A percentile compares a stretch with the other conserved stretches of the same genome.
These are phyloP conservation scores for Ophiostoma pallidulum DNA, from an alignment of 2,329 filamentous ascomycete species.

Conservation along the genomic window DNA sequence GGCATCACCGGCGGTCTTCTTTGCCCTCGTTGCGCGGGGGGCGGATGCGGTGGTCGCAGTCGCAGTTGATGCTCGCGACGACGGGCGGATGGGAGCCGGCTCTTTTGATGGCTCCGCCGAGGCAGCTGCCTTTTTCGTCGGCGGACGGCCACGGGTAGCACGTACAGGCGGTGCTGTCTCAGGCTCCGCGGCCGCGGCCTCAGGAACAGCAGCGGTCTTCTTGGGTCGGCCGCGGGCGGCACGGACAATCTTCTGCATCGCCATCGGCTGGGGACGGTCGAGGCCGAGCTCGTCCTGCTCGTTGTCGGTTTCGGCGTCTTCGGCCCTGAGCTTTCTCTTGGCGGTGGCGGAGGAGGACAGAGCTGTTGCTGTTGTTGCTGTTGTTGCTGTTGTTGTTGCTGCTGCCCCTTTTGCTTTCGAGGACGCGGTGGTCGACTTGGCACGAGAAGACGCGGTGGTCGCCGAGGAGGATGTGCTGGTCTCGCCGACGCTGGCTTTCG, in stretches of 20 bases:
- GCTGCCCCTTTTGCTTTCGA: conserved; percentile 36
- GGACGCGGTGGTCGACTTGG: conserved; percentile 36
- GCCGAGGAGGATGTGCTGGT: conserved; percentile 17
- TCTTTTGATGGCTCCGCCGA: conserved; percentile 1
- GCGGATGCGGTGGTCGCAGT: conserved; percentile 18
- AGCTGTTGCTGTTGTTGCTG: conserved; percentile 24
- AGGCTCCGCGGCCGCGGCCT: conserved; percentile 28
- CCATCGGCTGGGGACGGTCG: conserved; percentile 12
- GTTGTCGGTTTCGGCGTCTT: conserved; percentile 39
- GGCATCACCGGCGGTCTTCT: conserved; percentile 20
- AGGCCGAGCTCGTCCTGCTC: conserved; percentile 25
- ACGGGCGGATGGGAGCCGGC: conserved; percentile 1
- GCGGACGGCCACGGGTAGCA: conserved; percentile 20
- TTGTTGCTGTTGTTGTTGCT: conserved; percentile 25
- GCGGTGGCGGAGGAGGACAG: conserved; percentile 22
- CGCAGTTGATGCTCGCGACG: background rate
- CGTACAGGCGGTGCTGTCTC: conserved; percentile 14
- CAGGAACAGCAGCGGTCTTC: conserved; percentile 29
- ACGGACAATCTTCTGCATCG: conserved; percentile 26
- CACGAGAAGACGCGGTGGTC: conserved; percentile 32
- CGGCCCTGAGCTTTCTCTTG: conserved; percentile 46
- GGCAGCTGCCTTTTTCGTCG: conserved; percentile 18
- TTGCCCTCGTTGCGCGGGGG: conserved; percentile 26
- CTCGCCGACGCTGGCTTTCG: conserved; percentile 29
- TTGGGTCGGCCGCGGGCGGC: conserved; percentile 37